A percentile compares a stretch with the other conserved stretches of the same genome.
These are phyloP conservation scores for Fragaria vesca DNA, from an alignment of 306 rosid species.

Conservation along the genomic window DNA sequence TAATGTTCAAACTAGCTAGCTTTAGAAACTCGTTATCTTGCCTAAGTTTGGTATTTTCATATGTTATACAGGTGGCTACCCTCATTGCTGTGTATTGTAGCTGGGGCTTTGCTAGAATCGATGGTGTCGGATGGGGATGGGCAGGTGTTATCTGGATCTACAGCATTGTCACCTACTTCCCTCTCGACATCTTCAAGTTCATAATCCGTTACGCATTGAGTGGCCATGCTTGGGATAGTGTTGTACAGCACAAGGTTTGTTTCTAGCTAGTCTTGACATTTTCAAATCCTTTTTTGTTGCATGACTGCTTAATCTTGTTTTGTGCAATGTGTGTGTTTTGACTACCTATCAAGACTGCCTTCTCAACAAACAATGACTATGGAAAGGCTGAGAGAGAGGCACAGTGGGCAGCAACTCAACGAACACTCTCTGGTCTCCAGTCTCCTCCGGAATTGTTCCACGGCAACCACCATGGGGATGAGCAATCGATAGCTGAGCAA, in stretches of 20 bases:
- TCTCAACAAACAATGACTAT: conserved; percentile 71
- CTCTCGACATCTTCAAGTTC: conserved; percentile 81
- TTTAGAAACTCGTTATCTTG: background rate
- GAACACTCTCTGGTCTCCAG: conserved; percentile 67
- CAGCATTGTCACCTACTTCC: conserved; percentile 73
- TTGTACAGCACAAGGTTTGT: conserved; percentile 58
- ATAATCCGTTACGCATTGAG: conserved; percentile 50
- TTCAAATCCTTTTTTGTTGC: background rate
- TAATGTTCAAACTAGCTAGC: background rate
- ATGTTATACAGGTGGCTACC: conserved; percentile 60
- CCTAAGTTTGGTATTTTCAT: background rate
- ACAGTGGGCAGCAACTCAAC: conserved; percentile 75
- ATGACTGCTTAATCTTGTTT: conserved; percentile 2
- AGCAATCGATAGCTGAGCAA: conserved; percentile 67
- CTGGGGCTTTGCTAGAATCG: conserved; percentile 76
- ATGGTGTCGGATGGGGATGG: conserved; percentile 90
- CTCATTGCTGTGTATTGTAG: conserved; percentile 63
- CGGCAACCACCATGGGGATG: conserved; percentile 30
- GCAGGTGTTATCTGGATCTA: conserved; percentile 79
- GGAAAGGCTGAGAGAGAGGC: conserved; percentile 85
- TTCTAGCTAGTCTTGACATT: background rate
- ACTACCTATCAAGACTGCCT: conserved; percentile 48
- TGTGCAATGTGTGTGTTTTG: conserved; percentile 14
- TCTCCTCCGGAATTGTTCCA: conserved; percentile 32
- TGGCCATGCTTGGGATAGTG: conserved; percentile 70